A percentile compares a stretch with the other conserved stretches of the same genome.
phyloP scores from a whole-genome alignment of 305 asterid genomes.

The Fraxinus nigra region DNA sequence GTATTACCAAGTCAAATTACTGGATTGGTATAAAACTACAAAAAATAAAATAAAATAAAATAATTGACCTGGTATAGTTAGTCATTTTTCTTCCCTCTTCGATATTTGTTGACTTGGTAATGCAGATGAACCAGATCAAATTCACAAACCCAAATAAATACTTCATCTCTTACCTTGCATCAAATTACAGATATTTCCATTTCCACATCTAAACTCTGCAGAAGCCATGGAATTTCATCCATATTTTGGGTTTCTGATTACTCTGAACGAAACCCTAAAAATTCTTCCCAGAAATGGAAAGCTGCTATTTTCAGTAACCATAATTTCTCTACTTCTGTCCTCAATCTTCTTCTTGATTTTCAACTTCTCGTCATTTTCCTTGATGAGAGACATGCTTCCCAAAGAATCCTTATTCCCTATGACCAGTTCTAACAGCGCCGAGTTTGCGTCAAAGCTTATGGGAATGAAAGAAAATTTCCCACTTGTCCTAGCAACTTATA shows the following conservation, averaged over 20 bases:
- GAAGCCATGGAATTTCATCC: constrained; percentile 13
- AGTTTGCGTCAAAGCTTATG: not conserved
- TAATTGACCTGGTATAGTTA: not conserved
- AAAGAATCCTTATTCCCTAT: constrained; percentile 25
- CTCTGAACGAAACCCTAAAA: constrained; percentile 32
- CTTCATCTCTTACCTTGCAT: not conserved
- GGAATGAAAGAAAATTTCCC: not conserved
- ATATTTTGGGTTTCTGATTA: constrained; percentile 7
- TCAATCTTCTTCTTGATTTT: constrained; percentile 21
- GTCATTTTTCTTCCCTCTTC: not conserved
- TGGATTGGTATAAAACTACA: too few relatives aligned
- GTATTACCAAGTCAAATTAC: too few relatives aligned
- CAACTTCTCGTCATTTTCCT: constrained; percentile 18
- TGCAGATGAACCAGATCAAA: not conserved
- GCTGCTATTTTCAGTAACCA: constrained; percentile 18
- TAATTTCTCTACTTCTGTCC: constrained; percentile 20
- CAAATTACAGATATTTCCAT: not conserved
- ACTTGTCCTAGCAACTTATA: not conserved
- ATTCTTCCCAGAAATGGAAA: constrained; percentile 26
- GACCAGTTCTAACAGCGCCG: constrained; percentile 2
- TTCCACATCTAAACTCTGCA: not conserved
- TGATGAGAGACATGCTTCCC: constrained; percentile 25
- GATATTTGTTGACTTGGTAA: not conserved
- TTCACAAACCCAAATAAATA: not conserved
- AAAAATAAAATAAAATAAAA: too few relatives aligned